phyloP scores from a whole-genome alignment of 1,284 basidiomycete genomes.

The Cryptococcus wingfieldii region DNA sequence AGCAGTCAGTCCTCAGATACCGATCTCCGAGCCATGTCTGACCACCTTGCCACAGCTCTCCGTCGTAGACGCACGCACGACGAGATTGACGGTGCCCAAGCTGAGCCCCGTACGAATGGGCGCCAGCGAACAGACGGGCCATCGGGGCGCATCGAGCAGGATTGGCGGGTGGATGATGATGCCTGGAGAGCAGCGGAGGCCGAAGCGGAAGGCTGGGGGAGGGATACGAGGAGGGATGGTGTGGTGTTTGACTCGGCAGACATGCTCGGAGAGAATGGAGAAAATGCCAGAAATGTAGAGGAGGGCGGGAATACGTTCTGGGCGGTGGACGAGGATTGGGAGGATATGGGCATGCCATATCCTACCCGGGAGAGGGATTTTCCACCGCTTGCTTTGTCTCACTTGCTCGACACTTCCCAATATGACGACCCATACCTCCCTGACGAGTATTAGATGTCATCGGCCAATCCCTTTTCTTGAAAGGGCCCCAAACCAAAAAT shows the following conservation, averaged over 20 bases:
- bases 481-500: no score
- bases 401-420: not conserved
- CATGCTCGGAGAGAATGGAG: not conserved
- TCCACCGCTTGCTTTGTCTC: not conserved
- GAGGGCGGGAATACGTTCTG: not conserved
- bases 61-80: not conserved
- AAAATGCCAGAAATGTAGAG: not conserved
- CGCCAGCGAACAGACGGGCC: not conserved
- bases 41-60: not conserved
- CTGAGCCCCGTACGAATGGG: not conserved
- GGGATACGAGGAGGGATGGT: conserved; percentile 20
- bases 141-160: not conserved
- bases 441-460: no score
- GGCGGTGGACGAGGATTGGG: not conserved
- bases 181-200: not conserved
- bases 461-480: no score
- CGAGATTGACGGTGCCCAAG: not conserved
- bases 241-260: conserved; percentile 13
- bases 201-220: not conserved
- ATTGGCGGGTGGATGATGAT: not conserved
- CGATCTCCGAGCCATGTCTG: not conserved
- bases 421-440: not conserved
- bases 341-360: not conserved
- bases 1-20: not conserved
- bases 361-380: not conserved